Percentiles rank a stretch among this genome's conserved stretches.
phyloP scores from a whole-genome alignment of 2,329 filamentous ascomycete genomes.

The Leptographium radiaticola region DNA sequence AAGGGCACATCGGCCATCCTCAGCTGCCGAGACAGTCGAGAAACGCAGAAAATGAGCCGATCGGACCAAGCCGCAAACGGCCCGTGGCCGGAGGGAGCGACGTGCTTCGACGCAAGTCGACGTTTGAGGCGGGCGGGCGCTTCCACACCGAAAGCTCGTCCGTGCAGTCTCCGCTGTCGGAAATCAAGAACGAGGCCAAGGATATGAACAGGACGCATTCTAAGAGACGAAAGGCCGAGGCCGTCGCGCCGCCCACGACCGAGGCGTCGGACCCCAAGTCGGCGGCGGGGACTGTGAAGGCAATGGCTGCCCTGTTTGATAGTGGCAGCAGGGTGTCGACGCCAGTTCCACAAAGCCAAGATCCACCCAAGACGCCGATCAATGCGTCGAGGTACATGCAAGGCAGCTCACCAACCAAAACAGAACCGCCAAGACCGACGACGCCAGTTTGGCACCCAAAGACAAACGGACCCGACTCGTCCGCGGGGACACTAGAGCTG shows the following conservation, averaged over 20 bases:
- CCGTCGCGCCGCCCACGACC: slow-evolving; percentile 1
- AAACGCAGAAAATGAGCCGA: not conserved
- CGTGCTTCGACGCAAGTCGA: not conserved
- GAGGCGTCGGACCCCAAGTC: slow-evolving; percentile 13
- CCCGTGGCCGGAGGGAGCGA: not conserved
- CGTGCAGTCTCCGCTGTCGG: slow-evolving; percentile 2
- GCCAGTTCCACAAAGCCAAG: not conserved
- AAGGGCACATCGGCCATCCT: not conserved
- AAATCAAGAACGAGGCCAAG: slow-evolving; percentile 8
- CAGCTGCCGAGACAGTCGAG: not conserved
- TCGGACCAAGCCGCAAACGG: not conserved
- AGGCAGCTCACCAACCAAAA: not conserved
- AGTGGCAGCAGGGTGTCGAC: slow-evolving; percentile 13
- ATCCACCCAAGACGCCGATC: slow-evolving; percentile 9
- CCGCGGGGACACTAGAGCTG: not conserved
- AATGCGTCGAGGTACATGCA: slow-evolving; percentile 14
- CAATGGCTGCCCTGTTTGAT: slow-evolving; percentile 41
- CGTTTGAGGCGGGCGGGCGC: not conserved
- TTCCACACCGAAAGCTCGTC: not conserved
- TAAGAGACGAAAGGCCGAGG: not conserved
- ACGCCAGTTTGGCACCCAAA: not conserved
- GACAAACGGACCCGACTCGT: not conserved
- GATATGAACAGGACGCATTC: not conserved
- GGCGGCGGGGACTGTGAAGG: slow-evolving; percentile 23
- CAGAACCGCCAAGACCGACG: no score